Evolutionary conservation across 164 flowering plant genomes (phyloP).

Genomic region (Aristolochia contorta): DNA sequence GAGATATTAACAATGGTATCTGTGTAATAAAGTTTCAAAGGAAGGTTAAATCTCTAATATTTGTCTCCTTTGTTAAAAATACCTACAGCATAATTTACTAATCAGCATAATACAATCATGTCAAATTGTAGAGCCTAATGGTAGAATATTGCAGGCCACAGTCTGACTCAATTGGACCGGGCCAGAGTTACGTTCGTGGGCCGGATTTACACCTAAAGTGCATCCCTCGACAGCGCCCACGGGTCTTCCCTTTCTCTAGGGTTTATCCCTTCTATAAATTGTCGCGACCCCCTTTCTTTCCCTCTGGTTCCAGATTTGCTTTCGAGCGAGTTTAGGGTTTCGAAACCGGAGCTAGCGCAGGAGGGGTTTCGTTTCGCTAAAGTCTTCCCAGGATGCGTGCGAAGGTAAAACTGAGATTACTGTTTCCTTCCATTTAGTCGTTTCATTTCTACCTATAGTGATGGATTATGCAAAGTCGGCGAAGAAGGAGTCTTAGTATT

Average conservation of each 20-base stretch:
- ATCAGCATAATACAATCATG: too few relatives aligned
- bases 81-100: too few relatives aligned
- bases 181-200: too few relatives aligned
- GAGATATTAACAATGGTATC: too few relatives aligned
- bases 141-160: too few relatives aligned
- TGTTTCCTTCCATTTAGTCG: neutral
- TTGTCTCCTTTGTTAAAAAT: too few relatives aligned
- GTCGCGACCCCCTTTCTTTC: neutral
- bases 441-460: neutral
- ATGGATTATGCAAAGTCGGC: neutral
- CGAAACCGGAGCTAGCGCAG: neutral
- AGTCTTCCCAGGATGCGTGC: constrained; percentile 2
- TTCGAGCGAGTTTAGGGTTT: neutral
- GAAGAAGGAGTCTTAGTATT: neutral
- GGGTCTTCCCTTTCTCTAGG: neutral
- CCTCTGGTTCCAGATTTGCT: neutral
- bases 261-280: neutral
- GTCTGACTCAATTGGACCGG: too few relatives aligned
- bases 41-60: too few relatives aligned
- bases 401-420: neutral
- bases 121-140: too few relatives aligned
- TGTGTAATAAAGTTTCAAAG: too few relatives aligned
- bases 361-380: neutral
- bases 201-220: too few relatives aligned
- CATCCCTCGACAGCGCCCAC: too few relatives aligned